Evolutionary conservation across 257 asterid species (phyloP), one percentile per base, ranked within the genome.

Genomic region (Fraxinus quadrangulata): DNA sequence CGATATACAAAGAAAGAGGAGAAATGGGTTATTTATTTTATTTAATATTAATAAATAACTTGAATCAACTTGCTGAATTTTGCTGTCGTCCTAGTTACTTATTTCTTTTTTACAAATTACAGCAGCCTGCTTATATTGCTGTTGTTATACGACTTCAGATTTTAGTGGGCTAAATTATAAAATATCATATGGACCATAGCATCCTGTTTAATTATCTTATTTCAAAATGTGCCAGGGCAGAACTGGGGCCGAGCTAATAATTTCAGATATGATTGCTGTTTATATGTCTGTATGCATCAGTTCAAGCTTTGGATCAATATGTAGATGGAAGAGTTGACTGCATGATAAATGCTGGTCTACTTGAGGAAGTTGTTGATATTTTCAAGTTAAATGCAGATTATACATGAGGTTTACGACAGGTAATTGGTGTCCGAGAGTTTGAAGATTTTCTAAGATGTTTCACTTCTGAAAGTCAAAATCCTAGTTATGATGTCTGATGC

Each of bases 381-480:
- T 88, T 87, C 89, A 82, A 83, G 78, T 73, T 73, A 39, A 81
- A 89, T 86, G 93, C 96, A 23, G 94, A 89, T 86, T 96, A 88
- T 82, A 89, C 98, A 34, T 89, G 89, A 78, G 98, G 98, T 24
- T 81, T 96, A 75, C 84, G 90, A 81, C 99, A 96, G 81, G 97
- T 98, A 67, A 96, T 96, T 75, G 98, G 99, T 71, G 99, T 93
- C 19, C 83, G 94, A 24, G 99, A 96, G 86, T 96, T 92, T 61
- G 96, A 87, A 47, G 85, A 86, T 80, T 89, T 90, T 84, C 82
- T 95, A 7, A 85, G 72, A 73, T 80, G 66, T 82, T 84, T 78
- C 83, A 82, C 67, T 42, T 40, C 78, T 51, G 88, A 86, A 75
- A 7, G 63, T 71, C 83, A 75, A 36, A 69, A 45, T 65, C 40